These are phyloP conservation scores for Tulasnella sp. DNA, from an alignment of 768 basidiomycete species.

Conservation along the genomic window DNA sequence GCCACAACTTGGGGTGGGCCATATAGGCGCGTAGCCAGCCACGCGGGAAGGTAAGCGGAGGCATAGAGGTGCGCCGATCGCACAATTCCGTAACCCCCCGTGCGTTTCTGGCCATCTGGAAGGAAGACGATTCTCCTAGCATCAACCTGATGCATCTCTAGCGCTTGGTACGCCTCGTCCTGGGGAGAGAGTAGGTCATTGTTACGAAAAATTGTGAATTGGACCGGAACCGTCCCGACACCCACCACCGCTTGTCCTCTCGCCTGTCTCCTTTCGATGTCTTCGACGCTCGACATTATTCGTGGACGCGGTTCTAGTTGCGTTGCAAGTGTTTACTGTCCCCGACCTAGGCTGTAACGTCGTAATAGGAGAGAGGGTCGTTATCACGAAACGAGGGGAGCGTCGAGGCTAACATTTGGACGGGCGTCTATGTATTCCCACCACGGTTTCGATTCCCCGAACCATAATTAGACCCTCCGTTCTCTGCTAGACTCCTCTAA, in stretches of 20 bases:
- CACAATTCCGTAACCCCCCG: not conserved
- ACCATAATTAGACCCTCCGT: not conserved
- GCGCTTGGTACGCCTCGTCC: not conserved
- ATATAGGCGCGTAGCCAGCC: not conserved
- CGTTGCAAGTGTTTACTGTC: not conserved
- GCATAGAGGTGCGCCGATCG: not conserved
- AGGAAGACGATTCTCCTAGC: not conserved
- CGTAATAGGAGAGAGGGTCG: not conserved
- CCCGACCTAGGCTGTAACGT: not conserved
- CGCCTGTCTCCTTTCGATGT: not conserved
- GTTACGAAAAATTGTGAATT: not conserved
- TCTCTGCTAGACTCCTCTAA: not conserved
- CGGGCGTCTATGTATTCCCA: not conserved
- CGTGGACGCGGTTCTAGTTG: not conserved
- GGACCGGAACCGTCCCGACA: not conserved
- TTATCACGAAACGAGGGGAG: not conserved
- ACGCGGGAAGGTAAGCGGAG: not conserved
- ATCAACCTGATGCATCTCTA: not conserved
- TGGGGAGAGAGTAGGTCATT: not conserved
- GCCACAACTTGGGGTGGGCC: not conserved
- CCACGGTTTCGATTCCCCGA: not conserved
- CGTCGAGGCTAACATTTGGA: not conserved
- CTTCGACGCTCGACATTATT: not conserved
- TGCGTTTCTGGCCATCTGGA: not conserved
- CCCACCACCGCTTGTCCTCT: not conserved